phyloP scores from a whole-genome alignment of 2,329 filamentous ascomycete genomes.

The Fusarium pseudocircinatum region DNA sequence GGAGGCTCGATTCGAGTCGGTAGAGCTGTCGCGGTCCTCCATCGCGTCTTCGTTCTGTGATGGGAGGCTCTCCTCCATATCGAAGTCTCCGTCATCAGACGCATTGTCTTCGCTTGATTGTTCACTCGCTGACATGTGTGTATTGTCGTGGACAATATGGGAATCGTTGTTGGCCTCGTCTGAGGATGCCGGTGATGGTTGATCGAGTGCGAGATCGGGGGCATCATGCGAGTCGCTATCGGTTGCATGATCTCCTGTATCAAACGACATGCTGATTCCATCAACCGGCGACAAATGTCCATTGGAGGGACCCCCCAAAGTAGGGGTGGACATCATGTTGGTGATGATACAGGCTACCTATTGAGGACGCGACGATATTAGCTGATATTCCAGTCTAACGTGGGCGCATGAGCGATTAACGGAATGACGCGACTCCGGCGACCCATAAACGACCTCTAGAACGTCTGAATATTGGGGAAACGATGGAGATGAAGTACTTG shows the following conservation, averaged over 20 bases:
- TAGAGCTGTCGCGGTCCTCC: slow-evolving; percentile 73
- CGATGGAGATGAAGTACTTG: slow-evolving; percentile 51
- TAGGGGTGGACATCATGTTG: slow-evolving; percentile 71
- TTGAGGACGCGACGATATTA: slow-evolving; percentile 50
- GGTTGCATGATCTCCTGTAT: slow-evolving; percentile 48
- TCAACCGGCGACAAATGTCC: slow-evolving; percentile 69
- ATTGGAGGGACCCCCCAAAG: slow-evolving; percentile 71
- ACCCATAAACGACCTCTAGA: slow-evolving; percentile 39
- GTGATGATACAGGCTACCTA: slow-evolving; percentile 68
- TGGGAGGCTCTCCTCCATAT: slow-evolving; percentile 69
- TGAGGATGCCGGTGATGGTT: slow-evolving; percentile 56
- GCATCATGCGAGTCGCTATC: slow-evolving; percentile 83
- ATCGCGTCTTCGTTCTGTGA: slow-evolving; percentile 58
- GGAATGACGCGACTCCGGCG: slow-evolving; percentile 41
- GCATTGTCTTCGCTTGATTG: slow-evolving; percentile 63
- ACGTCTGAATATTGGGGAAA: slow-evolving; percentile 30
- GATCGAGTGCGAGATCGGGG: slow-evolving; percentile 64
- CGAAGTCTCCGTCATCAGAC: slow-evolving; percentile 79
- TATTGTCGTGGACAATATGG: slow-evolving; percentile 52
- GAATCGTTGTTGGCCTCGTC: slow-evolving; percentile 54
- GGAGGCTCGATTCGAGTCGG: slow-evolving; percentile 71
- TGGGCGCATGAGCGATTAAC: slow-evolving; percentile 33
- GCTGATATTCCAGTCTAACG: slow-evolving; percentile 37
- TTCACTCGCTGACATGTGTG: slow-evolving; percentile 56
- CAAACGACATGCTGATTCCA: slow-evolving; percentile 52